A percentile compares a stretch with the other conserved stretches of the same genome.
Evolutionary conservation across 306 rosid species (phyloP).

Genomic region (Alnus rubra): DNA sequence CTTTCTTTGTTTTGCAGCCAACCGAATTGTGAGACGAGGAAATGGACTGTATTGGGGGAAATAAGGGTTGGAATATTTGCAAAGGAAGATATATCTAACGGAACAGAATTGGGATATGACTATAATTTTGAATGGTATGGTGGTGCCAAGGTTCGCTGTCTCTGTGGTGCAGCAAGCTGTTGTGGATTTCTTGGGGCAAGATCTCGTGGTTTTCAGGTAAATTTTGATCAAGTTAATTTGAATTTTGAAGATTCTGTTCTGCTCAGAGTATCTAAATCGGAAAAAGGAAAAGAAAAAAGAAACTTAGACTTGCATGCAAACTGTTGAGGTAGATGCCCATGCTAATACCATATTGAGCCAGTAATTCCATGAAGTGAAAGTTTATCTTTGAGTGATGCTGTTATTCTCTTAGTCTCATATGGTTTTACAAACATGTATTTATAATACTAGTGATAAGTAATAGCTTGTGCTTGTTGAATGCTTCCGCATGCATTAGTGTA

Average conservation of each 20-base stretch:
- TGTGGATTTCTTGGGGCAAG: conserved; percentile 97
- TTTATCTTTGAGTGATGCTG: not conserved
- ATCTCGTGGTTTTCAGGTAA: conserved; percentile 94
- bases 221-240: conserved; percentile 16
- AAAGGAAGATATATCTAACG: conserved; percentile 70
- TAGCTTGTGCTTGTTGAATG: not conserved
- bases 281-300: not conserved
- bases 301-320: not conserved
- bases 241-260: not conserved
- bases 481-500: not conserved
- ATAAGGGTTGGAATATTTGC: conserved; percentile 98
- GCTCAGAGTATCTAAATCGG: not conserved
- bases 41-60: conserved; percentile 96
- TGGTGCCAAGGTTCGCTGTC: conserved; percentile 95
- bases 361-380: not conserved
- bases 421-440: not conserved
- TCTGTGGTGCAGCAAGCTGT: conserved; percentile 85
- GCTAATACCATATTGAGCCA: not conserved
- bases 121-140: conserved; percentile 99
- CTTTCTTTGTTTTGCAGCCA: conserved; percentile 58
- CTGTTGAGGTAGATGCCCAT: not conserved
- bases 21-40: conserved; percentile 96
- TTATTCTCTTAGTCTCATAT: not conserved
- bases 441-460: not conserved
- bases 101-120: conserved; percentile 87